Conservation (phyloP, 169 alveolate genomes). For the Cardiosporidium cionae region DNA sequence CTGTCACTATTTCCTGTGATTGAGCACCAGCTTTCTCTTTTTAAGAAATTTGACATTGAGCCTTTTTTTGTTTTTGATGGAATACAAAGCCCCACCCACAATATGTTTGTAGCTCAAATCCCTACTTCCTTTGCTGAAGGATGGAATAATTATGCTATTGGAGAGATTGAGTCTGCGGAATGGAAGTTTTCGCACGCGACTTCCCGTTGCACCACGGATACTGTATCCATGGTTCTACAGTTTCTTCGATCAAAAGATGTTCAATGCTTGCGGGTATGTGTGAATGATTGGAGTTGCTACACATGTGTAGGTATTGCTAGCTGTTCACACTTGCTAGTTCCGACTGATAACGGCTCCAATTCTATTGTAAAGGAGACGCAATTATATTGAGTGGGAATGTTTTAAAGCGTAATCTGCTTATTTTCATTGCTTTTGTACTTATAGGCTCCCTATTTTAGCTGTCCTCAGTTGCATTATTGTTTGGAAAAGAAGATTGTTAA, state of each 20-base stretch:
- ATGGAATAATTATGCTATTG: not conserved
- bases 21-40: slow-evolving; percentile 13
- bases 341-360: no score
- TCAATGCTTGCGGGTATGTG: not conserved
- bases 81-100: not conserved
- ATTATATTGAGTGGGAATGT: no score
- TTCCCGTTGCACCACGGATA: slow-evolving; percentile 19
- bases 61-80: slow-evolving; percentile 25
- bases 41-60: slow-evolving; percentile 8
- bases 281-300: not conserved
- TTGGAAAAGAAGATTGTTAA: slow-evolving; percentile 5
- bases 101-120: not conserved
- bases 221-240: slow-evolving; percentile 15
- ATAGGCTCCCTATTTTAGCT: slow-evolving; percentile 30
- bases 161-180: slow-evolving; percentile 1
- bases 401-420: no score
- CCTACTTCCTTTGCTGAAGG: not conserved
- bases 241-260: not conserved
- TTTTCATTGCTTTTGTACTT: no score
- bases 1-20: slow-evolving; percentile 10
- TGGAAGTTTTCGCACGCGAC: slow-evolving; percentile 9
- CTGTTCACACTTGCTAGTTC: no score
- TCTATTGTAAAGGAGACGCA: no score
- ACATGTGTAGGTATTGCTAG: no score
- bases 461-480: slow-evolving; percentile 29